These are phyloP conservation scores for Penicillium sp. DNA, from an alignment of 2,329 filamentous ascomycete species.

Conservation along the genomic window DNA sequence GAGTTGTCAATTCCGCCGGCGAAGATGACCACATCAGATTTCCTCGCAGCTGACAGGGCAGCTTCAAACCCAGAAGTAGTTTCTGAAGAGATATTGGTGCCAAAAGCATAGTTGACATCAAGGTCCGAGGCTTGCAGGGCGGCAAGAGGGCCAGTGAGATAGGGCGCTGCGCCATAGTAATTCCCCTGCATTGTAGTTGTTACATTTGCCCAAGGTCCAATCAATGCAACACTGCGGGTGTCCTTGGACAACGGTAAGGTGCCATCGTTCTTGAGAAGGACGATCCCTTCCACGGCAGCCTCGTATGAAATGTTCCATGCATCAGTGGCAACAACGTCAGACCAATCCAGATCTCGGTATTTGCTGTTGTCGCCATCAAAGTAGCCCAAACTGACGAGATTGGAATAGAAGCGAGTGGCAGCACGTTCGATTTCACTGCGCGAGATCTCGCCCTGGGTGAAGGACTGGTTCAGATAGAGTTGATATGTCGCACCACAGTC, in stretches of 20 bases:
- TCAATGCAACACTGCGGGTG: conserved; percentile 48
- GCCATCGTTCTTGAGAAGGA: conserved; percentile 54
- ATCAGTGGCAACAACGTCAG: conserved; percentile 54
- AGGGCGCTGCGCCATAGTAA: conserved; percentile 57
- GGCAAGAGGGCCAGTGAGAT: conserved; percentile 52
- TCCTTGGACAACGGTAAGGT: conserved; percentile 44
- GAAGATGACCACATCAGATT: conserved; percentile 39
- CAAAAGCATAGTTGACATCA: conserved; percentile 45
- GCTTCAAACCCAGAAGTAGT: conserved; percentile 31
- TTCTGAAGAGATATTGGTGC: conserved; percentile 31
- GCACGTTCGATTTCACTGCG: conserved; percentile 47
- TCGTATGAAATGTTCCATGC: conserved; percentile 56
- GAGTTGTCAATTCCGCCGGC: conserved; percentile 43
- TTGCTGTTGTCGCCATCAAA: conserved; percentile 46
- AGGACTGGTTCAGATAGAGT: conserved; percentile 44
- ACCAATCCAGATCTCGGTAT: conserved; percentile 54
- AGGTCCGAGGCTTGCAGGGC: conserved; percentile 50
- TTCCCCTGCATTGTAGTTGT: conserved; percentile 58
- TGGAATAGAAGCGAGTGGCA: conserved; percentile 49
- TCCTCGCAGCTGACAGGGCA: conserved; percentile 33
- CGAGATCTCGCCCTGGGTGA: conserved; percentile 44
- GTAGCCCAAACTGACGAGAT: conserved; percentile 51
- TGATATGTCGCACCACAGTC: conserved; percentile 52
- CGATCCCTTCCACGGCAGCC: conserved; percentile 48
- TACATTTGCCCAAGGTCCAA: conserved; percentile 59